Conservation (phyloP, 148 eudicot genomes). For the Diospyros lotus region DNA sequence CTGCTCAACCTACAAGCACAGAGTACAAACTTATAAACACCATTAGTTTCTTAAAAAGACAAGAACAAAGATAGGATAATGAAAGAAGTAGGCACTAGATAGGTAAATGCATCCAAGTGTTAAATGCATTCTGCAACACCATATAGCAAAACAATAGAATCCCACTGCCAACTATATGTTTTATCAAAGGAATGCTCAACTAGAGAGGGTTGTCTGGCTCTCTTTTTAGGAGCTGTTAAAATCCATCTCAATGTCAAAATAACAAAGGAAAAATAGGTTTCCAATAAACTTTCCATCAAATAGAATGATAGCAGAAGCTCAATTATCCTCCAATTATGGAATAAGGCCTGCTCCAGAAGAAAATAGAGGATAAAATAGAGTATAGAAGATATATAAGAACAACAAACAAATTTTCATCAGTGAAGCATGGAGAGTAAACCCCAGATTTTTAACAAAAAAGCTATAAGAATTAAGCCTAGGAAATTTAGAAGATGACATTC, state of each 20-base stretch:
- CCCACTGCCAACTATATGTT: background rate
- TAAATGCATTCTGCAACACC: background rate
- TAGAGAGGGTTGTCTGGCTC: background rate
- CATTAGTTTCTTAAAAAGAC: constrained; percentile 7
- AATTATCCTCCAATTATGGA: background rate
- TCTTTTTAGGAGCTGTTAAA: background rate
- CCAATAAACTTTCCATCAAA: background rate
- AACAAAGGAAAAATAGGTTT: background rate
- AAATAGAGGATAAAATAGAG: too few species aligned
- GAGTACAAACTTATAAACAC: constrained; percentile 6
- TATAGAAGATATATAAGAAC: background rate
- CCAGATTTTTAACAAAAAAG: too few species aligned
- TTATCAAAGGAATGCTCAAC: background rate
- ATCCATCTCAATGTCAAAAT: background rate
- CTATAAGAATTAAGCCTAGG: too few species aligned
- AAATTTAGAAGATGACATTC: too few species aligned
- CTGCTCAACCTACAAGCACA: constrained; percentile 73
- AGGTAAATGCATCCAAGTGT: background rate
- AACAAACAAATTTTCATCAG: background rate
- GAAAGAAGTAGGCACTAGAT: too few species aligned
- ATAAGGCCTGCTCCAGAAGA: background rate
- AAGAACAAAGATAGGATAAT: background rate
- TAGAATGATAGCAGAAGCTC: constrained; percentile 2
- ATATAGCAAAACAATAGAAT: background rate
- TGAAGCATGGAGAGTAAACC: background rate